Percentiles rank a stretch among this genome's conserved stretches.
Evolutionary conservation across 2,329 filamentous ascomycete species (phyloP).

Genomic region (Pseudogymnoascus sp.): DNA sequence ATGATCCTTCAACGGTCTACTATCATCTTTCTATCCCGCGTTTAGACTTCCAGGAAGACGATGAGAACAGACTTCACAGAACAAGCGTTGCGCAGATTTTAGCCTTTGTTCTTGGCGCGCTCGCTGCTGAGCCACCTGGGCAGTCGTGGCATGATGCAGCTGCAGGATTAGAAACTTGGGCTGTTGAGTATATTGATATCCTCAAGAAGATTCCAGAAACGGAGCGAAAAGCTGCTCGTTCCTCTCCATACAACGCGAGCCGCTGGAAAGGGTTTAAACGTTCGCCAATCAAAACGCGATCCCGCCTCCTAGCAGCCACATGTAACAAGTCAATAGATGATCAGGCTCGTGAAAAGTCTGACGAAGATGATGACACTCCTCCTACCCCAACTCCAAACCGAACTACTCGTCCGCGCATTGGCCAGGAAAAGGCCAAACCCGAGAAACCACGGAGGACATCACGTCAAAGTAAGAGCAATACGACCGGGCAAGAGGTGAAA

Average conservation of each 20-base stretch:
- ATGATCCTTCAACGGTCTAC: slow-evolving; percentile 10
- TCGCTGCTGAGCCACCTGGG: slow-evolving; percentile 24
- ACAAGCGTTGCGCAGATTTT: slow-evolving; percentile 11
- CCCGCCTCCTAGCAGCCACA: neutral
- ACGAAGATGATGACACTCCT: slow-evolving; percentile 4
- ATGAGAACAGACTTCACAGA: slow-evolving; percentile 10
- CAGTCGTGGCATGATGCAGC: slow-evolving; percentile 28
- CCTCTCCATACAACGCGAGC: neutral
- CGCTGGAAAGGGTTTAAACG: slow-evolving; percentile 11
- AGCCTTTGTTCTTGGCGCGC: slow-evolving; percentile 25
- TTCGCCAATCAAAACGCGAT: slow-evolving; percentile 13
- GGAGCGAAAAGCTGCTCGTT: neutral
- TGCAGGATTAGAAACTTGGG: slow-evolving; percentile 6
- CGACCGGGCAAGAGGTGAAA: neutral
- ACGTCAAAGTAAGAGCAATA: neutral
- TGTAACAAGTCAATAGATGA: neutral
- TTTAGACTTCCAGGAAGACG: slow-evolving; percentile 7
- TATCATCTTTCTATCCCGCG: slow-evolving; percentile 11
- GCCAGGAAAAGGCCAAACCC: neutral
- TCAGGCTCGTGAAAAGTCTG: neutral
- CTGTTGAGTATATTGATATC: slow-evolving; percentile 11
- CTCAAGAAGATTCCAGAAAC: slow-evolving; percentile 9
- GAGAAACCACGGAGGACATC: neutral
- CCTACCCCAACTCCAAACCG: slow-evolving; percentile 5
- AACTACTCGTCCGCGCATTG: neutral